phyloP scores from a whole-genome alignment of 2,329 filamentous ascomycete species.

The Fusarium liriodendri region DNA sequence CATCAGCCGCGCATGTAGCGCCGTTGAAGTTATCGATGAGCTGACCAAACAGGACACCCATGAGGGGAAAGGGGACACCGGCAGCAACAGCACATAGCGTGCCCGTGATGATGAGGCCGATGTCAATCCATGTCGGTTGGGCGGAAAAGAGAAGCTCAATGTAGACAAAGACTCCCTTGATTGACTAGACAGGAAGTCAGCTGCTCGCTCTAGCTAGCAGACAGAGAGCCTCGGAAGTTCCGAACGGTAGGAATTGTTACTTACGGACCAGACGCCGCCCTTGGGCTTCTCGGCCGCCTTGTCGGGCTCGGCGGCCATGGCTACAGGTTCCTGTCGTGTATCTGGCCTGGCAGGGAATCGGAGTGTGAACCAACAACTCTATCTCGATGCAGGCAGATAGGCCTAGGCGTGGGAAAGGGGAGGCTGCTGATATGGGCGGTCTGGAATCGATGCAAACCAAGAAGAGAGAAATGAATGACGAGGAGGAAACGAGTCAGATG shows the following conservation, averaged over 20 bases:
- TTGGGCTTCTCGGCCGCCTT: constrained; percentile 24
- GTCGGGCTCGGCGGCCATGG: constrained; percentile 22
- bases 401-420: not conserved
- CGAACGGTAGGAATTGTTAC: constrained; percentile 1
- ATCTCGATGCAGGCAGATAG: constrained; percentile 2
- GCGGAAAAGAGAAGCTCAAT: constrained; percentile 54
- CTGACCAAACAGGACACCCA: constrained; percentile 72
- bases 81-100: constrained; percentile 63
- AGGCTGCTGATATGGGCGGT: not conserved
- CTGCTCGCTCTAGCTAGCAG: not conserved
- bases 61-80: constrained; percentile 70
- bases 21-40: constrained; percentile 70
- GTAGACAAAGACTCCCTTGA: constrained; percentile 43
- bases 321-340: not conserved
- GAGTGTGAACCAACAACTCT: not conserved
- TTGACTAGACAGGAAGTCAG: not conserved
- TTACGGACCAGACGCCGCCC: constrained; percentile 19
- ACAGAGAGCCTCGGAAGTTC: not conserved
- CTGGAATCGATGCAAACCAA: not conserved
- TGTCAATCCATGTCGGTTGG: constrained; percentile 54
- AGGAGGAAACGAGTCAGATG: not conserved
- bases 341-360: not conserved
- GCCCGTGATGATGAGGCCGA: constrained; percentile 53
- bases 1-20: constrained; percentile 59
- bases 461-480: not conserved